A percentile compares a stretch with the other conserved stretches of the same genome.
phyloP scores from a whole-genome alignment of 495 filamentous ascomycete species.

The Aspergillus taichungensis region DNA sequence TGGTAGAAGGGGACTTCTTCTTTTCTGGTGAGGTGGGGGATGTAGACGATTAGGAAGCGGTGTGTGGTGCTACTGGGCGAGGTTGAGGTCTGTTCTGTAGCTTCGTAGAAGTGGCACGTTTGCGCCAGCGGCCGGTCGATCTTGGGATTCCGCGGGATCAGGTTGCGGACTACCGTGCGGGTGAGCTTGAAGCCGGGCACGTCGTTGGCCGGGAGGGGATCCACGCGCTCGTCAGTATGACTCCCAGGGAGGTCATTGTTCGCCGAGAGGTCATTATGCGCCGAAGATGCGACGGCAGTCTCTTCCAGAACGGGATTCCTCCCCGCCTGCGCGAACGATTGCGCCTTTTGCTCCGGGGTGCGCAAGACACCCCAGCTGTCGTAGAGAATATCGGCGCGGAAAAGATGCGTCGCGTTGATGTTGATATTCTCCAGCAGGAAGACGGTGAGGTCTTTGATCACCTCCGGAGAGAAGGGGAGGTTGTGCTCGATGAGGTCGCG shows the following conservation, averaged over 20 bases:
- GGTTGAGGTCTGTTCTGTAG: background rate
- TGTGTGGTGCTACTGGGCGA: conserved; percentile 7
- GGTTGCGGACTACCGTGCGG: conserved; percentile 57
- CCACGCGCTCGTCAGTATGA: background rate
- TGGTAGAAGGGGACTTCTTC: conserved; percentile 79
- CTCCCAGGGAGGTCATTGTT: too few relatives aligned
- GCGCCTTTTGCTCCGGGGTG: conserved; percentile 22
- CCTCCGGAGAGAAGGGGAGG: conserved; percentile 43
- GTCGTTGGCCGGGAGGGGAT: conserved; percentile 21
- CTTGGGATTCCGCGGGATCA: conserved; percentile 73
- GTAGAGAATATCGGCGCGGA: conserved; percentile 76
- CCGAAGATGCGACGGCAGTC: background rate
- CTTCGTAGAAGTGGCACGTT: conserved; percentile 63
- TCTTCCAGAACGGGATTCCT: background rate
- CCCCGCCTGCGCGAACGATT: conserved; percentile 5
- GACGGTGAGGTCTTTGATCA: conserved; percentile 56
- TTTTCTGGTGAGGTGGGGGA: conserved; percentile 56
- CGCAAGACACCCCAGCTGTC: conserved; percentile 34
- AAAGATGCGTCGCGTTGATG: conserved; percentile 71
- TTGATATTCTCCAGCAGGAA: conserved; percentile 81
- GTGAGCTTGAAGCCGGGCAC: conserved; percentile 45
- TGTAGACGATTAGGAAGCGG: conserved; percentile 61
- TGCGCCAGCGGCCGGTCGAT: conserved; percentile 68
- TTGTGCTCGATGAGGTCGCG: conserved; percentile 18
- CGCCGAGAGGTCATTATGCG: too few relatives aligned